Conservation (phyloP, 768 basidiomycete genomes). For the Suillus variegatus region DNA sequence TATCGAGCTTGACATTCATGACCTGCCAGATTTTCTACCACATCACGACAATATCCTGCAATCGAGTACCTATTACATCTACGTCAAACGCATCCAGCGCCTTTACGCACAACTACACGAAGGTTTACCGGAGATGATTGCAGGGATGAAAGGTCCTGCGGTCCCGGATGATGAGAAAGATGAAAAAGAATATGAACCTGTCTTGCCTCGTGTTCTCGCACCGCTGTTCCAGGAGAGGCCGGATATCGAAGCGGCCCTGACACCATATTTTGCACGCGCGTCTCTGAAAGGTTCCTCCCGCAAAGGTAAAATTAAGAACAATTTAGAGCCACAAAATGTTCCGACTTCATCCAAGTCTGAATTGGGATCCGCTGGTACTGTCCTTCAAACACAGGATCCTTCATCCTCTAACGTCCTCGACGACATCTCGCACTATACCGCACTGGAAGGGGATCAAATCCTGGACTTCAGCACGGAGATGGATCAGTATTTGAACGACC, state of each 20-base stretch:
- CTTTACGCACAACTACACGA: background rate
- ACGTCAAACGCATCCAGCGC: background rate
- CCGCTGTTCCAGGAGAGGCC: background rate
- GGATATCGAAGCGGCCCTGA: background rate
- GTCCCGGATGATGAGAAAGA: background rate
- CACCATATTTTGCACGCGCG: background rate
- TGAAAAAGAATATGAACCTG: background rate
- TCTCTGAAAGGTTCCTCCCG: background rate
- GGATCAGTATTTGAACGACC: conserved; percentile 28
- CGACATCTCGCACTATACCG: background rate
- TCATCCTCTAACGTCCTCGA: background rate
- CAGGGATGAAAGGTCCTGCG: background rate
- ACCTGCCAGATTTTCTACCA: background rate
- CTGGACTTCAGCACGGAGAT: conserved; percentile 26
- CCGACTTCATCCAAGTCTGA: background rate
- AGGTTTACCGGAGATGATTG: background rate
- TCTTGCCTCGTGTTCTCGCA: conserved; percentile 1
- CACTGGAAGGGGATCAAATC: background rate
- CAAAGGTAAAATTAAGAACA: background rate
- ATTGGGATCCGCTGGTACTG: background rate
- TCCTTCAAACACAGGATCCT: background rate
- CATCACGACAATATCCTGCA: background rate
- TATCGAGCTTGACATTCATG: conserved; percentile 1
- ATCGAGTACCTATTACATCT: background rate
- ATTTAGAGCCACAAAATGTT: background rate